These are phyloP conservation scores for Penicillium rolfsii DNA, from an alignment of 2,329 filamentous ascomycete species.

Conservation along the genomic window DNA sequence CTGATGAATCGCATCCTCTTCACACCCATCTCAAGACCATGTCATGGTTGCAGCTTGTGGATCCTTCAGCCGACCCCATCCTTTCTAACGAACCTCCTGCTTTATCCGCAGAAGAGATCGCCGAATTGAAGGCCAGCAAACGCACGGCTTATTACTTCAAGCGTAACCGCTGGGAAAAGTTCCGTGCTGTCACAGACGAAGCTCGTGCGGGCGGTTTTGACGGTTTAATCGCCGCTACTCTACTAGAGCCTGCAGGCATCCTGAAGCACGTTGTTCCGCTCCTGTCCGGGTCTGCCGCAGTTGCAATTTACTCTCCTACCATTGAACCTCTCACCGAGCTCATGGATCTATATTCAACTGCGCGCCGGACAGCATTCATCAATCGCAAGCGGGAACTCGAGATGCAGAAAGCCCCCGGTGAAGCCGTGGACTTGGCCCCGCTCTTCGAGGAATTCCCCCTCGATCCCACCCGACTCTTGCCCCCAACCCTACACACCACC, in stretches of 20 bases:
- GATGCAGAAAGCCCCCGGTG: conserved; percentile 17
- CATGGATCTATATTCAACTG: conserved; percentile 82
- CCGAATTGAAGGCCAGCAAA: conserved; percentile 76
- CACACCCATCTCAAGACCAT: conserved; percentile 78
- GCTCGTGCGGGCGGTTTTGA: conserved; percentile 77
- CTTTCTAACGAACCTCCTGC: conserved; percentile 69
- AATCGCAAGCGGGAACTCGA: conserved; percentile 40
- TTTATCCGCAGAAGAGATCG: conserved; percentile 64
- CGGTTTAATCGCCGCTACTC: conserved; percentile 78
- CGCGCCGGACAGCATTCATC: conserved; percentile 73
- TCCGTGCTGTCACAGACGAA: conserved; percentile 72
- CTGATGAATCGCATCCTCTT: conserved; percentile 72
- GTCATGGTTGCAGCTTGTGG: conserved; percentile 88
- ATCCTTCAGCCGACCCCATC: conserved; percentile 72
- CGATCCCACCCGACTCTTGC: conserved; percentile 82
- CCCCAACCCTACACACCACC: conserved; percentile 77
- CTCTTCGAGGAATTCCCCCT: conserved; percentile 74
- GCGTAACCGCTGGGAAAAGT: conserved; percentile 76
- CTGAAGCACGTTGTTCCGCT: conserved; percentile 77
- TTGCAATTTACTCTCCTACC: conserved; percentile 82
- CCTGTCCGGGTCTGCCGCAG: conserved; percentile 77
- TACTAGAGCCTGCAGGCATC: conserved; percentile 78
- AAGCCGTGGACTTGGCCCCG: conserved; percentile 27
- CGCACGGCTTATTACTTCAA: conserved; percentile 88
- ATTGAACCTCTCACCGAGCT: conserved; percentile 78